Evolutionary conservation across 2,329 filamentous ascomycete genomes (phyloP).

Genomic region (Colletotrichum lini): DNA sequence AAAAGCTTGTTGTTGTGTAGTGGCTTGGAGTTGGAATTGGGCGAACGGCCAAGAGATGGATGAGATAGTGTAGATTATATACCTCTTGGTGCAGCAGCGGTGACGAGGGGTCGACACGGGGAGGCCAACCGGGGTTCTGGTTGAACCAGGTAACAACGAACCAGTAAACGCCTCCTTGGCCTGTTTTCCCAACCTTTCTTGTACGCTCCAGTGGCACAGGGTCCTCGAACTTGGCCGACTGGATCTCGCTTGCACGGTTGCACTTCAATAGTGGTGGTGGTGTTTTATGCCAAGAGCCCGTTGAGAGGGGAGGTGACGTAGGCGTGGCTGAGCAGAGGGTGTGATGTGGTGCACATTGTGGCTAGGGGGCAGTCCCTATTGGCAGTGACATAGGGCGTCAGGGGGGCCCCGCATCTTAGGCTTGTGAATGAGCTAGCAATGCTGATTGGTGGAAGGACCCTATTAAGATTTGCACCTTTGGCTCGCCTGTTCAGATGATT

Average conservation of each 20-base stretch:
- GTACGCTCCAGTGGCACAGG: conserved; percentile 8
- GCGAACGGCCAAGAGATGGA: conserved; percentile 13
- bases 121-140: conserved; percentile 1
- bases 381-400: not conserved
- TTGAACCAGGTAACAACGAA: conserved; percentile 1
- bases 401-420: not conserved
- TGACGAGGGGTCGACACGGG: conserved; percentile 12
- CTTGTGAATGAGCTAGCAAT: too few relatives aligned
- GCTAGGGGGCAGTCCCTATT: not conserved
- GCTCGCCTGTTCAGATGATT: not conserved
- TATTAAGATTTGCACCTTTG: not conserved
- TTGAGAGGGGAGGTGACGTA: conserved; percentile 22
- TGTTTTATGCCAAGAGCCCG: conserved; percentile 27
- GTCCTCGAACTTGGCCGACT: conserved; percentile 5
- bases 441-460: conserved; percentile 6
- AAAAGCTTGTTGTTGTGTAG: conserved; percentile 8
- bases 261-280: not conserved
- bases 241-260: conserved; percentile 9
- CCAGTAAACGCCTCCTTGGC: conserved; percentile 1
- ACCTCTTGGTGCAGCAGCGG: conserved; percentile 23
- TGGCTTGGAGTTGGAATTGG: conserved; percentile 7
- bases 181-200: conserved; percentile 18
- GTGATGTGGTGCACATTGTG: not conserved
- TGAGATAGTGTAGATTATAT: conserved; percentile 14
- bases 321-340: conserved; percentile 15